Evolutionary conservation across 495 filamentous ascomycete species (phyloP).

Genomic region (Penicillium samsonianum): DNA sequence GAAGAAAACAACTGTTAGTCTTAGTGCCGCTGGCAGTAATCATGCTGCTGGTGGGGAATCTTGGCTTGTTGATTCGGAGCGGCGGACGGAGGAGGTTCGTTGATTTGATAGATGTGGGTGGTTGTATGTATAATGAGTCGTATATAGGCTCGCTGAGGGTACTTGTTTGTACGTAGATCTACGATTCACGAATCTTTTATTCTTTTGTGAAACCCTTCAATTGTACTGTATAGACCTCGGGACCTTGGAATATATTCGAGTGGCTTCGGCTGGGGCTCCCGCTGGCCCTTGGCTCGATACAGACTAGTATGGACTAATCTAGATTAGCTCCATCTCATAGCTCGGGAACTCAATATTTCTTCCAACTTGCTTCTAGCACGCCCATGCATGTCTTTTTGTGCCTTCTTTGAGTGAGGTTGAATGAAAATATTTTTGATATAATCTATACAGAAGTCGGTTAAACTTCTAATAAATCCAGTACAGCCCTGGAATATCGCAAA

Average conservation of each 20-base stretch:
- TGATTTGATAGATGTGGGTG: conserved; percentile 9
- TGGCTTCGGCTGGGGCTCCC: not conserved
- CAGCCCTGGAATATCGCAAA: too few species aligned
- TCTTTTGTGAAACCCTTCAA: not conserved
- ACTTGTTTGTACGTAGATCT: conserved; percentile 14
- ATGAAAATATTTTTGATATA: too few species aligned
- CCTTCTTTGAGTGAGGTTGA: not conserved
- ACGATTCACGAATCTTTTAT: conserved; percentile 21
- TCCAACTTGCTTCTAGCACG: not conserved
- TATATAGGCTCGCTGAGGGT: not conserved
- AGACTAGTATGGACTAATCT: not conserved
- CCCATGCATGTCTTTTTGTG: not conserved
- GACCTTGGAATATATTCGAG: not conserved
- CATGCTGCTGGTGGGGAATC: conserved; percentile 55
- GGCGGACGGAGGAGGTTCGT: conserved; percentile 29
- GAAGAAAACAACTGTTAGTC: conserved; percentile 71
- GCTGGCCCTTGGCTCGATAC: not conserved
- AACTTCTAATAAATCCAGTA: too few species aligned
- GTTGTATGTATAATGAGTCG: not conserved
- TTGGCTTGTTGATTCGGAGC: conserved; percentile 60
- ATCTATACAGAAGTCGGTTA: too few species aligned
- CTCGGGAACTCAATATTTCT: not conserved
- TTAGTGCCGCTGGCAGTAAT: conserved; percentile 60
- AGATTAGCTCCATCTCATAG: not conserved
- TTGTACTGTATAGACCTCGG: not conserved